Base-by-base conservation (phyloP, 345 rosid genomes). In the Noccaea bulbosa region DNA sequence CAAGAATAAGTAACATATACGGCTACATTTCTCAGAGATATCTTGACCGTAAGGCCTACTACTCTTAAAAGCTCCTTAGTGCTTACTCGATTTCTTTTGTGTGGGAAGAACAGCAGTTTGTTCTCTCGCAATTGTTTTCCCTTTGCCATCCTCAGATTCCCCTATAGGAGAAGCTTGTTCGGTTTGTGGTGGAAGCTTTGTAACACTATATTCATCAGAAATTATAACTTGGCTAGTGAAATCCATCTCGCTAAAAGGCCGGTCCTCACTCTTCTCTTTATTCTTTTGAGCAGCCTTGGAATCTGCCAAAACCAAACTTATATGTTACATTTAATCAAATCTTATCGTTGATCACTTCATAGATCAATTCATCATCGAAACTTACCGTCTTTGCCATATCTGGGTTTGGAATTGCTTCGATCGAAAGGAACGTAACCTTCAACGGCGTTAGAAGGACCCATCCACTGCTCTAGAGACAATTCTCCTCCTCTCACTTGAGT, bases 401-500 rank as follows among this genome's bases (percentile, higher is more conserved):
- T 78, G 10, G 61, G 47, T 24, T 72, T 77, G 45, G 60, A 47
- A 57, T 56, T 67, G 27, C 71, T 61, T 22, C 81, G 78, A 50
- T 65, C 65, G 4, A 69, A 74, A 3, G 96, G 97, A 73, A 89
- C 87, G 78, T 91, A 89, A 55, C 99, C 97, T 79, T 93, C 96
- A 68, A 93, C 84, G 32, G 97, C 93, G 81, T 81, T 78, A 9
- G 93, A 85, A 37, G 93, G 86, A 64, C 96, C 96, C 67, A 70
- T 71, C 85, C 86, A 84, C 57, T 82, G 54, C 50, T 84, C 84
- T 47, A 72, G 41, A 39, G 78, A 34, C 43, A 73, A 73, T 24
- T 79, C 85, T 64, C 79, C 87, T 10, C 43, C 63, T 40, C 52
- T 65, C 7, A n/a, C 52, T 22, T 65, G 83, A 34, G 30, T 64